Evolutionary conservation across 2,329 filamentous ascomycete species (phyloP).

Genomic region (Bimuria novae-zelandiae): DNA sequence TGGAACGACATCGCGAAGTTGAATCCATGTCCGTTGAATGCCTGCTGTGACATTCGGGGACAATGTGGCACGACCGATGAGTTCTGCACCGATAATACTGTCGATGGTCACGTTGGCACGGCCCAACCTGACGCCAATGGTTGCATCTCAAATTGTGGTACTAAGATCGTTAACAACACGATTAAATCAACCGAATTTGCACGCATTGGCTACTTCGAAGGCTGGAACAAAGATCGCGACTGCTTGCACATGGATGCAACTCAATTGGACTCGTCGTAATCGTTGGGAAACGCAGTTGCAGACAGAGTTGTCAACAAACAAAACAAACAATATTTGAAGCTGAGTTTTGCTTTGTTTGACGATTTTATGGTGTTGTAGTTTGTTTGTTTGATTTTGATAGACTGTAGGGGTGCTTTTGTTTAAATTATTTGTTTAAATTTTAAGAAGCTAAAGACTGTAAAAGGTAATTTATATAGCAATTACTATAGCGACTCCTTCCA

Average conservation of each 20-base stretch:
- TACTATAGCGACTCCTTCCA: too few relatives aligned
- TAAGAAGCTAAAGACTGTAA: too few relatives aligned
- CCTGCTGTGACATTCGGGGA: constrained; percentile 10
- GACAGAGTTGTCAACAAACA: too few relatives aligned
- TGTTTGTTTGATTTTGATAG: too few relatives aligned
- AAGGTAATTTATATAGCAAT: too few relatives aligned
- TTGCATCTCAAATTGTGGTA: constrained; percentile 16
- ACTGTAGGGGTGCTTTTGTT: too few relatives aligned
- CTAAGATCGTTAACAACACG: constrained; percentile 9
- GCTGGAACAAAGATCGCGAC: constrained; percentile 9
- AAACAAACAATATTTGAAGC: too few relatives aligned
- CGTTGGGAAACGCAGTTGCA: too few relatives aligned
- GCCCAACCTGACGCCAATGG: neutral
- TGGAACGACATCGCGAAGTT: neutral
- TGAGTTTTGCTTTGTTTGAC: too few relatives aligned
- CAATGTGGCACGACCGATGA: constrained; percentile 9
- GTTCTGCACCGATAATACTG: constrained; percentile 5
- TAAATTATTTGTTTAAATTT: too few relatives aligned
- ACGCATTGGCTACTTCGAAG: constrained; percentile 13
- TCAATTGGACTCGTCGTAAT: too few relatives aligned
- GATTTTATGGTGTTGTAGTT: too few relatives aligned
- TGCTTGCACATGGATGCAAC: constrained; percentile 17
- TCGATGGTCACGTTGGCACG: constrained; percentile 12
- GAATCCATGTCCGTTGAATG: constrained; percentile 9
- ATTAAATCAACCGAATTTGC: neutral